Base-by-base conservation (phyloP, 1,284 basidiomycete species). In the Malassezia dermatis region DNA sequence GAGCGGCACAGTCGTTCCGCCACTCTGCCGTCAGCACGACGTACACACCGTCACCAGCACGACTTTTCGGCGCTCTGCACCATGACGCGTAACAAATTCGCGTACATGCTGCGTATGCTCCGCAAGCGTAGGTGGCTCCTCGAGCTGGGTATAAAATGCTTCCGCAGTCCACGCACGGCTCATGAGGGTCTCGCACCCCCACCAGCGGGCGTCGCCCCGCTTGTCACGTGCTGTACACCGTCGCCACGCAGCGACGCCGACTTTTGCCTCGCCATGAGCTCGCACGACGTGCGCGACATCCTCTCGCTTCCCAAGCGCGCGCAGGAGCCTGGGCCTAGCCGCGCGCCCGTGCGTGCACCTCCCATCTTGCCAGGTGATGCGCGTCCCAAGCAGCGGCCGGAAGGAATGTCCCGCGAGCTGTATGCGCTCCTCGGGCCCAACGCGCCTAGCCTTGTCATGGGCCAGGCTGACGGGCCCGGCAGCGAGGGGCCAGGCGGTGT, bases 371-470 rank as follows among this genome's bases (percentile, higher is more conserved):
- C 51, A 5, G 44, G 48, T 11, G 49, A 51, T 31, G 44, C 45
- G 15, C 48, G 48, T 3, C 48, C 42, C 11, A 51, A 53, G 34
- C 46, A 40, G 40, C 44, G 49, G 5, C 51, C 42, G 7, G 70
- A 73, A 45, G 93, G 91, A 23, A 93, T 96, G 62, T 86, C 89
- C 0, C 80, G 90, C 61, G 91, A 96, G 76, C 80, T 98, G 2
- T 95, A 88, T 75, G 85, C 88, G 0, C 82, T 98, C 57, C 93
- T 98, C 61, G 94, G 93, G 17, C 84, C 89, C 63, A 87, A 88
- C 53, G 85, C 86, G 5, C 89, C 91, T 2, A 84, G 85, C 0
- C 80, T 95, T 35, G 63, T 66, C 17, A 68, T 75, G 47, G 59
- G 60, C 1, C 61, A 31, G 11, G 30, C 30, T 53, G 60, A 26